phyloP scores from a whole-genome alignment of 306 rosid species.

The Datisca glomerata region DNA sequence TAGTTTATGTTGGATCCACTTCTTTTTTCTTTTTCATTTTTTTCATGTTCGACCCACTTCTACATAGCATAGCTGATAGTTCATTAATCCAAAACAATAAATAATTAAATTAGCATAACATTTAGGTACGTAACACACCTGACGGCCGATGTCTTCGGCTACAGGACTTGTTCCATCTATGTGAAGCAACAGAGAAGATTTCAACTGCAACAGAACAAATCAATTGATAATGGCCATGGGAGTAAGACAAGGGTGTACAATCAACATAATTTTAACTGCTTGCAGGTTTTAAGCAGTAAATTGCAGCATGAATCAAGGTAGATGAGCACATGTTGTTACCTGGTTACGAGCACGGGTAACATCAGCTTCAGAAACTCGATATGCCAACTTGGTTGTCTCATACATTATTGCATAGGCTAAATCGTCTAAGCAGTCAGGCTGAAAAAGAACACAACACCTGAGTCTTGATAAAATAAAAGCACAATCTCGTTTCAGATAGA shows the following conservation, averaged over 20 bases:
- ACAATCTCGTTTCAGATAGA: too few relatives aligned
- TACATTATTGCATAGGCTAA: conserved; percentile 79
- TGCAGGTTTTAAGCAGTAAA: too few relatives aligned
- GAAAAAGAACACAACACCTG: conserved; percentile 5
- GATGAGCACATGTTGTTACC: too few relatives aligned
- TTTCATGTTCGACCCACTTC: too few relatives aligned
- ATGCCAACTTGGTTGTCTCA: conserved; percentile 66
- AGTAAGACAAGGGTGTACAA: background rate
- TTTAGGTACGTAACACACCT: conserved; percentile 53
- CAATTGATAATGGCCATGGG: too few relatives aligned
- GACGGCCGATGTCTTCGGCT: conserved; percentile 95
- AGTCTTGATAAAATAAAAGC: too few relatives aligned
- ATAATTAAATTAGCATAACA: too few relatives aligned
- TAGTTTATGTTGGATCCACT: too few relatives aligned
- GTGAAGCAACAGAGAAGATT: conserved; percentile 82
- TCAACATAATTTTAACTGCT: too few relatives aligned
- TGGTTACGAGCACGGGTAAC: conserved; percentile 83
- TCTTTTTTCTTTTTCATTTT: too few relatives aligned
- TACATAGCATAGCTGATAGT: too few relatives aligned
- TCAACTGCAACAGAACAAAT: conserved; percentile 37
- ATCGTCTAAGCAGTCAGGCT: conserved; percentile 72
- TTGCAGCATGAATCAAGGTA: background rate
- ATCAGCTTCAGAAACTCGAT: conserved; percentile 74
- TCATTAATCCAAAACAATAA: too few relatives aligned
- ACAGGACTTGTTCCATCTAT: conserved; percentile 81